Percentiles rank a stretch among this genome's conserved stretches.
Conservation (phyloP, 1,284 basidiomycete species). For the Mycena sp. region DNA sequence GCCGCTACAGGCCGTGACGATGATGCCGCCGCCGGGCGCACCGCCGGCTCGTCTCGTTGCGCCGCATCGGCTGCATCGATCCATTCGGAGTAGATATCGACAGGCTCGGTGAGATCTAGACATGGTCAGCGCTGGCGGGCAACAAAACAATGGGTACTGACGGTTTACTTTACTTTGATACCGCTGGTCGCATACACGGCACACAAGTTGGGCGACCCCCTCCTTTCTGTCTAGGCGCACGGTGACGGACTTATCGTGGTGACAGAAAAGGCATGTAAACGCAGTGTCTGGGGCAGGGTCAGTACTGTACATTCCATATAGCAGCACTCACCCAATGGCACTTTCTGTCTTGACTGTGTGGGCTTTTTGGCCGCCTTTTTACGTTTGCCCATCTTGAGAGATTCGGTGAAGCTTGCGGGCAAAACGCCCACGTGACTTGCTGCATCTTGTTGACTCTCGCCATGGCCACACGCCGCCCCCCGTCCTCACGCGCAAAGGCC, state of each 20-base stretch:
- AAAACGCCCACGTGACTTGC: slow-evolving; percentile 14
- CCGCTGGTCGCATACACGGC: slow-evolving; percentile 83
- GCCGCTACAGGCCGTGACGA: slow-evolving; percentile 60
- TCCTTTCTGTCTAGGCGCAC: slow-evolving; percentile 89
- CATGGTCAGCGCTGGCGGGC: slow-evolving; percentile 29
- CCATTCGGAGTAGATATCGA: slow-evolving; percentile 94
- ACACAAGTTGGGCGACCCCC: slow-evolving; percentile 78
- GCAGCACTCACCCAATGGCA: slow-evolving; percentile 69
- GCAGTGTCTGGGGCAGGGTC: slow-evolving; percentile 65
- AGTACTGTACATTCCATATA: slow-evolving; percentile 1
- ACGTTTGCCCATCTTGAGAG: slow-evolving; percentile 76
- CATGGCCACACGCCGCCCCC: slow-evolving; percentile 64
- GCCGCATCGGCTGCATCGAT: slow-evolving; percentile 91
- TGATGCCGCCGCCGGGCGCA: slow-evolving; percentile 65
- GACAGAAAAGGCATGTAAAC: slow-evolving; percentile 90
- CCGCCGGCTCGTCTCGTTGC: slow-evolving; percentile 64
- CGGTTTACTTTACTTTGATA: slow-evolving; percentile 88
- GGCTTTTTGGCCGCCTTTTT: slow-evolving; percentile 87
- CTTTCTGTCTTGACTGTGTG: slow-evolving; percentile 63
- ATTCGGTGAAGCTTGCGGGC: not conserved
- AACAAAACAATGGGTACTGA: slow-evolving; percentile 50
- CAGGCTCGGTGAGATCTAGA: slow-evolving; percentile 84
- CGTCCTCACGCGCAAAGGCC: slow-evolving; percentile 51
- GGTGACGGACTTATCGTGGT: slow-evolving; percentile 90
- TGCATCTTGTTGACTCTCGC: slow-evolving; percentile 19